Evolutionary conservation across 805 yeast genomes (phyloP), one percentile per base, ranked within the genome.

Genomic region (Candida nonsorbophila): DNA sequence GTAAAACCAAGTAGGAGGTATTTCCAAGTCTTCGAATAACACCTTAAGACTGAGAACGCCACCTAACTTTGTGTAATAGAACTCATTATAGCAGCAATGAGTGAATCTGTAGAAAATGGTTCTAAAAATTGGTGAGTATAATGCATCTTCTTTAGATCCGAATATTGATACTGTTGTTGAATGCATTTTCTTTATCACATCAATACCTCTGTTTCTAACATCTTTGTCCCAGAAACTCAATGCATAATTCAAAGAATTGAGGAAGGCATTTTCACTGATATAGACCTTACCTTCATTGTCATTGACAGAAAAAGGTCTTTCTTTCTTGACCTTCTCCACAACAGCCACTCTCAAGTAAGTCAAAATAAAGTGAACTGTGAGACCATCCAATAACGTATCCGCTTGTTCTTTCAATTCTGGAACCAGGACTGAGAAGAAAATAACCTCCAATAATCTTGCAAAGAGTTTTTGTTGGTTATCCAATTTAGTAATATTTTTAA

Each of bases 61-160:
- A 6, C 97, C 97, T 6, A 84, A 67, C 43, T 92, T 92, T 19
- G 79, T 71, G 51, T 83, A 84, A 56, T 84, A 90, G 20, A 77
- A 80, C 53, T 85, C 95, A 38, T 84, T 94, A 50, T 84, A 92
- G 57, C 97, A 88, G 25, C 85, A 74, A 48, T 94, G 99, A 24
- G 92, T 78, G 45, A 94, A 82, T 30, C 79, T 80, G 28, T 85
- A 79, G 41, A 84, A 78, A 64, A 90, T 63, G 5, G 80, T 69
- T 34, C 92, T 72, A 40, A 87, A 72, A 20, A 87, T 68, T 1
- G 95, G 85, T 32, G 84, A 82, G 30, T 75, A 71, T 35, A 81
- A 66, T 1, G 85, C 80, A 25, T 75, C 72, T 12, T 77, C 83
- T 1, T 67, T 66, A 0, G 65, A 53, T 0, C 90, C 94, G 55